Evolutionary conservation across 768 basidiomycete genomes (phyloP).

Genomic region (Podaxis sp.): DNA sequence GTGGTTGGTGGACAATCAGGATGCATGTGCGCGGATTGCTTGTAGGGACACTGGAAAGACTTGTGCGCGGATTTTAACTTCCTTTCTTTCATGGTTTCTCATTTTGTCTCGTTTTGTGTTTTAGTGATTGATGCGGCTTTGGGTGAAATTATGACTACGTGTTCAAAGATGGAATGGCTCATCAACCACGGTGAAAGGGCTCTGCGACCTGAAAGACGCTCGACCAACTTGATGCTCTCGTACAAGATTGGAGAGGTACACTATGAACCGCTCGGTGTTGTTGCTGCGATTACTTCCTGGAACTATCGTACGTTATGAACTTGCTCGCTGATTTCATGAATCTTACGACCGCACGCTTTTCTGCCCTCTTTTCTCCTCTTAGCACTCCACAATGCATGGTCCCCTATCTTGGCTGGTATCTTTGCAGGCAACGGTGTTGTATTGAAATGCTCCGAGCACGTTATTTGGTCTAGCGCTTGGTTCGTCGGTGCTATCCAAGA

Average conservation of each 20-base stretch:
- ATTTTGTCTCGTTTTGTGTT: not conserved
- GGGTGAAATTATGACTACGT: slow-evolving; percentile 93
- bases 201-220: slow-evolving; percentile 69
- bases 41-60: slow-evolving; percentile 97
- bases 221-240: slow-evolving; percentile 58
- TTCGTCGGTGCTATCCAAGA: slow-evolving; percentile 76
- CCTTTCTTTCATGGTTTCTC: not conserved
- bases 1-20: slow-evolving; percentile 92
- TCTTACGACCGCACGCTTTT: not conserved
- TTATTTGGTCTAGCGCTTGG: slow-evolving; percentile 86
- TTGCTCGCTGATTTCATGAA: not conserved
- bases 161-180: slow-evolving; percentile 92
- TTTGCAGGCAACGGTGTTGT: slow-evolving; percentile 90
- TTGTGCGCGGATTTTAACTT: slow-evolving; percentile 39
- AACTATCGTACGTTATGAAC: slow-evolving; percentile 65
- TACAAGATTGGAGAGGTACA: slow-evolving; percentile 78
- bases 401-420: slow-evolving; percentile 86
- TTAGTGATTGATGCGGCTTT: slow-evolving; percentile 90
- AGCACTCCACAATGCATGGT: slow-evolving; percentile 94
- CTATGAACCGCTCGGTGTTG: slow-evolving; percentile 91
- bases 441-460: slow-evolving; percentile 89
- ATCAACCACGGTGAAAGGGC: slow-evolving; percentile 79
- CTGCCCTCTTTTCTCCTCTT: not conserved
- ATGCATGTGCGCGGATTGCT: slow-evolving; percentile 78
- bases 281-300: slow-evolving; percentile 93